Evolutionary conservation across 2,329 filamentous ascomycete genomes (phyloP).

Genomic region (Nakataea oryzae): DNA sequence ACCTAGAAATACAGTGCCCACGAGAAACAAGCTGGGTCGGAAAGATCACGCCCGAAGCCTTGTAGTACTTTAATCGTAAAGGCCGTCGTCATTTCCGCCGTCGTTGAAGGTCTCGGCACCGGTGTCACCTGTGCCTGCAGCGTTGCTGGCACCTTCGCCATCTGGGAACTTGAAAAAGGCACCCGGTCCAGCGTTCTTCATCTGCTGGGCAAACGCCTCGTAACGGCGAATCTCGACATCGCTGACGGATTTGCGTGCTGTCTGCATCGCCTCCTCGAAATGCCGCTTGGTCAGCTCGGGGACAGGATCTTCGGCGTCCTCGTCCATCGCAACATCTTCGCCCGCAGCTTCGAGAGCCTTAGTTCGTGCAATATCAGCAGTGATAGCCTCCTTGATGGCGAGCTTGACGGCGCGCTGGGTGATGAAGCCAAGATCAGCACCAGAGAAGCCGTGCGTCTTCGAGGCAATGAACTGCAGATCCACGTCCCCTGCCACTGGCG

Average conservation of each 20-base stretch:
- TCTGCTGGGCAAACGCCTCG: constrained; percentile 95
- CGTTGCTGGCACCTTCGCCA: constrained; percentile 55
- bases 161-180: constrained; percentile 97
- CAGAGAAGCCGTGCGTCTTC: constrained; percentile 98
- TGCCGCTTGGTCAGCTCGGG: constrained; percentile 92
- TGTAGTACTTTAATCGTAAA: constrained; percentile 75
- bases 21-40: not conserved
- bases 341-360: constrained; percentile 84
- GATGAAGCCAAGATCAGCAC: constrained; percentile 98
- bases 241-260: constrained; percentile 83
- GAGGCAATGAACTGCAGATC: constrained; percentile 85
- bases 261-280: constrained; percentile 98
- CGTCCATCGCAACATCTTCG: constrained; percentile 73
- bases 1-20: not conserved
- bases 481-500: constrained; percentile 78
- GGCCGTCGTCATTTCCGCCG: constrained; percentile 87
- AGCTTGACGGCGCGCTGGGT: constrained; percentile 98
- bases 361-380: constrained; percentile 74
- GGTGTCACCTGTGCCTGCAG: constrained; percentile 22
- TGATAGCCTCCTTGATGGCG: constrained; percentile 95
- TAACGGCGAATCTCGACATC: constrained; percentile 97
- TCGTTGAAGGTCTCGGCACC: constrained; percentile 58
- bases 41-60: not conserved
- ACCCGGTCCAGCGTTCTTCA: constrained; percentile 95
- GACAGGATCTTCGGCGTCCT: constrained; percentile 82